phyloP scores from a whole-genome alignment of 257 asterid species.

The Eucommia ulmoides region DNA sequence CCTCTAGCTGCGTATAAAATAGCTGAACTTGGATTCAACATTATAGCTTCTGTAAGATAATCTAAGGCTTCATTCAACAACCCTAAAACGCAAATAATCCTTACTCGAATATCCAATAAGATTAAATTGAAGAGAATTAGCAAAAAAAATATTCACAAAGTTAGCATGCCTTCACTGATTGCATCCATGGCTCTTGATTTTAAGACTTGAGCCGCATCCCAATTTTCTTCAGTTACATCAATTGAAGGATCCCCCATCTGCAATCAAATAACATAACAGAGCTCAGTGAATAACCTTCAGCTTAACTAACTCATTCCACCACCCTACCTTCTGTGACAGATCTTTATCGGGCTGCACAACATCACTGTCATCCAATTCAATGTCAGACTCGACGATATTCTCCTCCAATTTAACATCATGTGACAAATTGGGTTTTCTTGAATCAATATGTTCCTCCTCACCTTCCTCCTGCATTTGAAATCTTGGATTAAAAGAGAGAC shows the following conservation, averaged over 20 bases:
- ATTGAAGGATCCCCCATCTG: constrained; percentile 90
- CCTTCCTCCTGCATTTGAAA: not conserved
- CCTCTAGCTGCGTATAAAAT: constrained; percentile 94
- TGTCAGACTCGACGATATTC: constrained; percentile 77
- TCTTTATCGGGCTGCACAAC: constrained; percentile 85
- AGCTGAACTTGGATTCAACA: constrained; percentile 86
- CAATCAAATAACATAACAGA: too few species aligned
- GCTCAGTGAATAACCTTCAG: too few species aligned
- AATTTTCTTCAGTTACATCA: constrained; percentile 79
- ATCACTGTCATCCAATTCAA: constrained; percentile 77
- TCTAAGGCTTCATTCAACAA: constrained; percentile 76
- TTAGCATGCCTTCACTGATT: constrained; percentile 63
- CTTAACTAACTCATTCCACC: too few species aligned
- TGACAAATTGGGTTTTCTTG: too few species aligned
- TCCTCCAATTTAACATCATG: too few species aligned
- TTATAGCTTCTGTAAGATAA: constrained; percentile 67
- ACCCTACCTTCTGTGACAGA: constrained; percentile 80
- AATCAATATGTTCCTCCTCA: not conserved
- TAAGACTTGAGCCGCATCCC: constrained; percentile 94
- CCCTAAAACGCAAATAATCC: constrained; percentile 29
- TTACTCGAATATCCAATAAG: not conserved
- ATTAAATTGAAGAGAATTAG: too few species aligned
- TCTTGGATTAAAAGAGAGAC: too few species aligned
- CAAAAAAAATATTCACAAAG: constrained; percentile 1
- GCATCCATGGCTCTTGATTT: constrained; percentile 90